Evolutionary conservation across 2,329 filamentous ascomycete species (phyloP).

Genomic region (Paecilomyces fulvus): DNA sequence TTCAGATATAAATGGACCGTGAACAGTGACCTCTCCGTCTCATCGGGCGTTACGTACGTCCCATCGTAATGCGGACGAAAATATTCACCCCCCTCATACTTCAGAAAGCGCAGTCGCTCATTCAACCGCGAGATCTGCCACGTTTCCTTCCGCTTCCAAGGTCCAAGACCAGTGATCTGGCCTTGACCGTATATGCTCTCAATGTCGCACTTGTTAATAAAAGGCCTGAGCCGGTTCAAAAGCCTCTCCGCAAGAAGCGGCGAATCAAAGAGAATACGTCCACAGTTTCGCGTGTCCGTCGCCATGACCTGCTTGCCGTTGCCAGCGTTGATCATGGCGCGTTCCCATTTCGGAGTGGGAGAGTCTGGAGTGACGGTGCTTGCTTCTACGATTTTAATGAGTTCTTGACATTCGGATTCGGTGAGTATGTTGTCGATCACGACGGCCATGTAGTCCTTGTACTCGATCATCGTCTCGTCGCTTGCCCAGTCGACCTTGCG

Average conservation of each 20-base stretch:
- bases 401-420: conserved; percentile 52
- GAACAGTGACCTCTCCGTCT: conserved; percentile 42
- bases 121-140: conserved; percentile 47
- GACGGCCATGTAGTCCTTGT: conserved; percentile 48
- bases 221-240: conserved; percentile 47
- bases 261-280: conserved; percentile 69
- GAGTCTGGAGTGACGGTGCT: conserved; percentile 18
- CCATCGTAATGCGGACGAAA: conserved; percentile 67
- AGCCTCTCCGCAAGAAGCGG: conserved; percentile 54
- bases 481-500: conserved; percentile 47
- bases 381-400: conserved; percentile 46
- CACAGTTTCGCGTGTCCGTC: conserved; percentile 57
- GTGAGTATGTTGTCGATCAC: conserved; percentile 57
- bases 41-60: conserved; percentile 50
- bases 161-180: conserved; percentile 38
- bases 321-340: conserved; percentile 61
- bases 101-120: conserved; percentile 65
- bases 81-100: conserved; percentile 63
- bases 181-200: conserved; percentile 30
- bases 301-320: conserved; percentile 50
- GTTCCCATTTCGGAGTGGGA: conserved; percentile 47
- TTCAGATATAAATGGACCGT: conserved; percentile 51
- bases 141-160: conserved; percentile 33
- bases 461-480: conserved; percentile 42
- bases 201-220: conserved; percentile 41